Evolutionary conservation across 768 basidiomycete species (phyloP).

Genomic region (Leccinum incarnatum): DNA sequence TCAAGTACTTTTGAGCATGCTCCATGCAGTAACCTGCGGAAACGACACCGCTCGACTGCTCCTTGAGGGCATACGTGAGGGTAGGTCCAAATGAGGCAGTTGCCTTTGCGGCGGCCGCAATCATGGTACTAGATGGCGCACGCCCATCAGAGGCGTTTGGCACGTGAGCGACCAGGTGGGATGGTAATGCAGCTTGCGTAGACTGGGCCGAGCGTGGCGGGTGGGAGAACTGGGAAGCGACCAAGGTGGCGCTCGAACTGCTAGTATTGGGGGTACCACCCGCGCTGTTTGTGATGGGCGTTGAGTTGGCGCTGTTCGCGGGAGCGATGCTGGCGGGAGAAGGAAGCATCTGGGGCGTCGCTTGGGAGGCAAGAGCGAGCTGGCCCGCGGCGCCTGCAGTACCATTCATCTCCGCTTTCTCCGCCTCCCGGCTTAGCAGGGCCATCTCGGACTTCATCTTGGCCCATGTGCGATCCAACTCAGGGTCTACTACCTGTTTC

Average conservation of each 20-base stretch:
- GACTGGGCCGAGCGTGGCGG: slow-evolving; percentile 27
- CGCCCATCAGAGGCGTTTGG: slow-evolving; percentile 30
- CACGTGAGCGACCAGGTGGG: slow-evolving; percentile 17
- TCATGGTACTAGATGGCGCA: slow-evolving; percentile 26
- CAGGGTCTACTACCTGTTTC: slow-evolving; percentile 32
- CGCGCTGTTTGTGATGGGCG: slow-evolving; percentile 58
- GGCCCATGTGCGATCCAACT: slow-evolving; percentile 33
- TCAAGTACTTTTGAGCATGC: slow-evolving; percentile 52
- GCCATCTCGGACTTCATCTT: slow-evolving; percentile 35
- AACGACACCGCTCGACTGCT: slow-evolving; percentile 37
- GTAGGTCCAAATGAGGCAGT: slow-evolving; percentile 29
- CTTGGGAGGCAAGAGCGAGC: slow-evolving; percentile 30
- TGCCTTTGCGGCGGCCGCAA: slow-evolving; percentile 31
- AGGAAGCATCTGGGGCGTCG: slow-evolving; percentile 73
- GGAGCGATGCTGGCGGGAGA: slow-evolving; percentile 71
- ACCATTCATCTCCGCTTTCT: slow-evolving; percentile 35
- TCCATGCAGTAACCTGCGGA: slow-evolving; percentile 44
- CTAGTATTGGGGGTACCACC: slow-evolving; percentile 51
- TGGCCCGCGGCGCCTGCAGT: slow-evolving; percentile 24
- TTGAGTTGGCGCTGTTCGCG: slow-evolving; percentile 72
- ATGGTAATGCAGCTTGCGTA: slow-evolving; percentile 41
- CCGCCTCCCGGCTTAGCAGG: slow-evolving; percentile 33
- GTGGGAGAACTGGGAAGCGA: slow-evolving; percentile 25
- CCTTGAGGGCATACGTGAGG: slow-evolving; percentile 26
- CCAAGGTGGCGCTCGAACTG: slow-evolving; percentile 22